A percentile compares a stretch with the other conserved stretches of the same genome.
Evolutionary conservation across 176 grass and related monocot species (phyloP).

Genomic region (Aechmea fasciata): DNA sequence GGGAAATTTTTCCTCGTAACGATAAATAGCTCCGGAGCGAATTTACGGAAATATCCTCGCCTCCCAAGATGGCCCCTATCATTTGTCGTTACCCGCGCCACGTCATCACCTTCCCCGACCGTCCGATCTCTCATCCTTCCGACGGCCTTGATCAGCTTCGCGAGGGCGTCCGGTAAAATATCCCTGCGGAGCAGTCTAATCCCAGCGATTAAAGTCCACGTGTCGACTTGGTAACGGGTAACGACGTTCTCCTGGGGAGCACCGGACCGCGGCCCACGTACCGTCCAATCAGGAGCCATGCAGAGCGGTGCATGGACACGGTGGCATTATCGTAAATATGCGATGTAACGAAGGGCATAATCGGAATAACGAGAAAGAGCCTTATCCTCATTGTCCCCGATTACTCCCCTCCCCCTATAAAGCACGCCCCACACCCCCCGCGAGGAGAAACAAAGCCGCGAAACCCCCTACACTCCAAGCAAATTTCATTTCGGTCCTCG

Average conservation of each 20-base stretch:
- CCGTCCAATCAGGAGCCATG: not conserved
- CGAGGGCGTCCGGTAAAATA: no score
- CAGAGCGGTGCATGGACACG: not conserved
- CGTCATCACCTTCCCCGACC: not conserved
- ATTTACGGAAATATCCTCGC: not conserved
- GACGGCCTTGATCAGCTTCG: no score
- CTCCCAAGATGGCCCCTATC: not conserved
- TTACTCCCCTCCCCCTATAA: slow-evolving; percentile 34
- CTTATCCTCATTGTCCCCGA: slow-evolving; percentile 32
- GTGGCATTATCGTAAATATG: not conserved
- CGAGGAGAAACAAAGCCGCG: not conserved
- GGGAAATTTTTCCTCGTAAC: not conserved
- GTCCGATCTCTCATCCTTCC: no score
- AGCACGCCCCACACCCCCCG: not conserved
- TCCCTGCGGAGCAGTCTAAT: not conserved
- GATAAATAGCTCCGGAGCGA: not conserved
- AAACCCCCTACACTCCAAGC: not conserved
- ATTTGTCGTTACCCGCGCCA: not conserved
- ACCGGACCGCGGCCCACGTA: not conserved
- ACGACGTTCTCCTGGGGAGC: not conserved
- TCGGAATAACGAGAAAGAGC: slow-evolving; percentile 9
- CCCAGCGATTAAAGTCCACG: not conserved
- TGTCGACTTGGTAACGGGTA: not conserved
- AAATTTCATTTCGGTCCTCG: not conserved
- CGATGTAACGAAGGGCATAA: slow-evolving; percentile 17